Base-by-base conservation (phyloP, 495 filamentous ascomycete genomes). In the Bombardia bombarda region DNA sequence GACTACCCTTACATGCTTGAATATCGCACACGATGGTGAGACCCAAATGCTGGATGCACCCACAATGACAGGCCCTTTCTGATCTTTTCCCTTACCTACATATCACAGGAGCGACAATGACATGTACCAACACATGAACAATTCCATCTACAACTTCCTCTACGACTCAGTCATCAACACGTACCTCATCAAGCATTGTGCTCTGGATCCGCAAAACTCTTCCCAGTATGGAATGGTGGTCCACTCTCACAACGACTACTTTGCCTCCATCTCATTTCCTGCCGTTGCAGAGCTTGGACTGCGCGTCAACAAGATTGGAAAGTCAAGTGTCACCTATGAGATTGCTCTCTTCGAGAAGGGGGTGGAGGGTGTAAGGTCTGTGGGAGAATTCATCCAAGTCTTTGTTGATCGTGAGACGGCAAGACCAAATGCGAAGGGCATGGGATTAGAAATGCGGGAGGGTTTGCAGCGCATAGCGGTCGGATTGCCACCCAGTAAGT, bases 241-340 rank as follows among this genome's bases (percentile, higher is more conserved):
- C 2, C 79, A 84, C 41, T 85, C 84, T 3, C 79, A 83, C 59
- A 87, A 80, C 51, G 80, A 92, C 55, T 96, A 87, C 66, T 89
- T 96, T 57, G 78, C 76, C 1, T 80, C 84, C 1, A 82, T 90
- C n/a, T 72, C 78, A 0, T 98, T 88, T 53, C 90, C 90, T 2
- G 83, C 82, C 38, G 68, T 85, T 6, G 72, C 93, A 4, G 88
- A 95, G 43, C 70, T 95, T 0, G 87, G 81, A 3, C 57, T 98
- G 24, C 72, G 89, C 2, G 88, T 94, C 9, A 87, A 83, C 45
- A 86, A 82, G 56, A 69, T 98, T 4, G 86, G 88, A 2, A 84
- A 78, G 49, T 88, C 85, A 14, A 94, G 87, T 52, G 90, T 92
- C n/a, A 84, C 80, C 7, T 98, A 95, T 58, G 90, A 98, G 54